phyloP scores from a whole-genome alignment of 495 filamentous ascomycete genomes.

The Aspergillus bertholletiae region DNA sequence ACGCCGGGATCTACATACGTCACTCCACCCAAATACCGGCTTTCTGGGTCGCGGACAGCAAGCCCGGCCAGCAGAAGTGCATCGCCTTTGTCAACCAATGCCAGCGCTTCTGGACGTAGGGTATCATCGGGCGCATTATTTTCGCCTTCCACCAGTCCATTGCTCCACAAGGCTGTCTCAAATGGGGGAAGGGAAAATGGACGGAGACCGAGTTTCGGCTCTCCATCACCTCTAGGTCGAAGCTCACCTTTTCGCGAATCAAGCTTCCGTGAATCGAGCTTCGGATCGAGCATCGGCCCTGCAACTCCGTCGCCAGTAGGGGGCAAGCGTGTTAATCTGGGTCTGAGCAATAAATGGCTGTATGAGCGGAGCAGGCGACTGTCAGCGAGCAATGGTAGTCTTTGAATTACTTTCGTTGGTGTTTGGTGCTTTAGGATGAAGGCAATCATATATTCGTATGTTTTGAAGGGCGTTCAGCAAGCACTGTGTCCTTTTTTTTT shows the following conservation, averaged over 20 bases:
- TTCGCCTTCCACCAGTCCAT: constrained; percentile 56
- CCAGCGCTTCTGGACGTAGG: constrained; percentile 39
- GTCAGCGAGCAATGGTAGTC: constrained; percentile 39
- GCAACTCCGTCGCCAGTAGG: constrained; percentile 29
- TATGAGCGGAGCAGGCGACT: constrained; percentile 66
- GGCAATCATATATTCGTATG: neutral
- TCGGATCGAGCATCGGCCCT: constrained; percentile 26
- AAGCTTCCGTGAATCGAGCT: constrained; percentile 14
- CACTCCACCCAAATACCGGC: constrained; percentile 83
- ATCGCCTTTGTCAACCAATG: constrained; percentile 47
- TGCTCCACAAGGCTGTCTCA: constrained; percentile 65
- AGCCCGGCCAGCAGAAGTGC: constrained; percentile 51
- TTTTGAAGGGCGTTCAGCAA: neutral
- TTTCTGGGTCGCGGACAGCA: constrained; percentile 61
- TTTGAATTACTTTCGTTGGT: constrained; percentile 21
- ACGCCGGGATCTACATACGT: constrained; percentile 66
- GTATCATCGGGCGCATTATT: constrained; percentile 40
- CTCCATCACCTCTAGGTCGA: constrained; percentile 32
- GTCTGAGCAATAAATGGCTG: constrained; percentile 85
- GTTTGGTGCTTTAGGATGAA: constrained; percentile 11
- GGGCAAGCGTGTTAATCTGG: constrained; percentile 65
- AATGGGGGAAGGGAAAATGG: constrained; percentile 46
- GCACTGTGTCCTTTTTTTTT: neutral
- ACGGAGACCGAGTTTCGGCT: constrained; percentile 62
- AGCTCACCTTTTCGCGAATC: constrained; percentile 50